Evolutionary conservation across 163 green algal species (phyloP), one percentile per base, ranked within the genome.

Genomic region (Picocystis sp.): DNA sequence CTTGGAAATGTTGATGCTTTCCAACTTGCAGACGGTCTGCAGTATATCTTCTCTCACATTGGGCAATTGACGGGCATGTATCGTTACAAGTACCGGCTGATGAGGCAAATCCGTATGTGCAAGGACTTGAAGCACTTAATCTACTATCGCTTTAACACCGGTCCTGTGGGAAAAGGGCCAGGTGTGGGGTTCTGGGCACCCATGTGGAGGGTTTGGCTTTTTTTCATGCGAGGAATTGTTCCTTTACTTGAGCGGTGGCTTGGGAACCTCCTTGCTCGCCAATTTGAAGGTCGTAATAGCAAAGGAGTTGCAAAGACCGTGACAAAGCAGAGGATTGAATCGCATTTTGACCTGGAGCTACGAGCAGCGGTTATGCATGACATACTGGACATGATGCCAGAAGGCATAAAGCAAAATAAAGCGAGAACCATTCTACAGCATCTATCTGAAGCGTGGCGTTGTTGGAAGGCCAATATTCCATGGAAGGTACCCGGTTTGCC

Each of bases 361-460:
- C 77, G 91, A 47, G 91, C 91, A 2, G 87, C 91, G 9, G 91
- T 94, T 24, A 95, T 95, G 81, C 89, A 97, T 72, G 91, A 99
- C 74, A 97, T 99, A 60, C 72, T 99, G 56, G 91, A 99, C 80
- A 93, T 93, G 80, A 98, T 99, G 91, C 91, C 91, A 1, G 82
- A 95, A 67, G 90, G 87, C 21, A 58, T 77, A 35, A 96, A 96
- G 76, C 79, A 92, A 65, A 98, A 99, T 81, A 99, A 99, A 66
- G 87, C 89, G 24, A 73, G 86, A 56, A 94, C 86, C 51, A 97
- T 99, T 69, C 74, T 99, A 63, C 87, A 97, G 84, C 91, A 99
- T 74, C 77, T 99, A 47, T 84, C 67, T 22, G 91, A 99, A 74
- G 91, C 91, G 19, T 99, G 91, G 91, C 73, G 91, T 21, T 96